Evolutionary conservation across 768 basidiomycete genomes (phyloP), one percentile per base, ranked within the genome.

Genomic region (Calvatia gigantea): DNA sequence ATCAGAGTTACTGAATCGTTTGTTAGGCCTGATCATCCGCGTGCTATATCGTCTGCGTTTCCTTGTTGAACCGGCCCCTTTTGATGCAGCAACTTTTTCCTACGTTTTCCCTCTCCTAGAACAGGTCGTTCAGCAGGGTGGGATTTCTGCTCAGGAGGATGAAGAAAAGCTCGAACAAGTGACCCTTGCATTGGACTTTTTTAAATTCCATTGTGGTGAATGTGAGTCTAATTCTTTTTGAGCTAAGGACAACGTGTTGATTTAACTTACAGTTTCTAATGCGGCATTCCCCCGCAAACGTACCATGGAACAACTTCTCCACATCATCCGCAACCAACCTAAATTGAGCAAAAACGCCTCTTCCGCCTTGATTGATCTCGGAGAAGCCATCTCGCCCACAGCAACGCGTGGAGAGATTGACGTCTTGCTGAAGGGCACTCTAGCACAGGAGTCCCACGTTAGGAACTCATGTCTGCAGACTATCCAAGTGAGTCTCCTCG

Each of bases 391-490:
- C 42, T 79, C 84, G 48, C 73, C 76, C 4, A 86, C 75, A 17
- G 86, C 89, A 0, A 80, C 82, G 1, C 61, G 65, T 11, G 79
- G 75, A 15, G 96, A 99, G 65, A 75, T 84, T 2, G 62, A 70
- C 1, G 80, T 84, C 15, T 72, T 98, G 38, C 73, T 98, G 21
- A 71, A 67, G 8, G 92, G 94, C 2, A 89, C 86, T 0, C 75
- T 98, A 6, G 71, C 80, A n/a, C 91, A 93, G 62, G 96, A 98
- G 63, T 86, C 86, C 0, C 88, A 92, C 63, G 91, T 90, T 1
- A 81, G 96, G 14, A 89, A 88, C 63, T 86, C 94, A 7, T 93
- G 91, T 64, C 73, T 98, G n/a, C 94, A 95, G 63, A 80, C 94
- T 0, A 75, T 98, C 2, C 92, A 94, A 80, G 94, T 93, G 25